Base-by-base conservation (phyloP, 441 rosid genomes). In the Francoa sonchifolia region DNA sequence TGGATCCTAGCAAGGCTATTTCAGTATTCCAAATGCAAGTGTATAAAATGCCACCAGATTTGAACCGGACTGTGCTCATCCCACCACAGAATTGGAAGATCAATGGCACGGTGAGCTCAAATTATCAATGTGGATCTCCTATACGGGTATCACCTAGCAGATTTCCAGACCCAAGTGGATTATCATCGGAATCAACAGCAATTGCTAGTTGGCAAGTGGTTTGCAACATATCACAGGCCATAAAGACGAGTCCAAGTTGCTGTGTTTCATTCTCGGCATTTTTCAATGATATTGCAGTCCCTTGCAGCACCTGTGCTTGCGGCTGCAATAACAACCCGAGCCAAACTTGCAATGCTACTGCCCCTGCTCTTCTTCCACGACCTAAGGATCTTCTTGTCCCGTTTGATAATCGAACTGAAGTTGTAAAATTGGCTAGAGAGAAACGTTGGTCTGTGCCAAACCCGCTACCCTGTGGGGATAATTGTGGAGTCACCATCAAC, bases 181-280 rank as follows among this genome's bases (percentile, higher is more conserved):
- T 82, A 1, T 71, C 80, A 3, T 65, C 68, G 0, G 71, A 85
- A 62, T 48, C 53, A 10, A 62, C 81, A 0, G 90, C 73, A 1
- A 57, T 80, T 53, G 90, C 85, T 0, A 90, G 90, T 53, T 90
- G 95, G 99, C 99, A 86, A 68, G 77, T 90, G 14, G 93, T 82
- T 8, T 90, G 99, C 67, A 90, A 86, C 58, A 90, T 90, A 48
- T 74, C 79, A 19, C 74, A 59, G 38, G 79, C 82, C 23, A 47
- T 76, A 64, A 73, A 72, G 10, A 60, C 42, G 0, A 60, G 63
- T 43, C 93, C 93, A 15, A 66, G 59, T 34, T 90, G 95, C 44
- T 90, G 96, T 12, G 99, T 86, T 3, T 77, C 99, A 1, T 90
- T 86, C 53, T 90, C 99, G 28, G 70, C 99, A 10, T 86, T 74